Base-by-base conservation (phyloP, 2,329 filamentous ascomycete genomes). In the Cladobotryum protrusum region DNA sequence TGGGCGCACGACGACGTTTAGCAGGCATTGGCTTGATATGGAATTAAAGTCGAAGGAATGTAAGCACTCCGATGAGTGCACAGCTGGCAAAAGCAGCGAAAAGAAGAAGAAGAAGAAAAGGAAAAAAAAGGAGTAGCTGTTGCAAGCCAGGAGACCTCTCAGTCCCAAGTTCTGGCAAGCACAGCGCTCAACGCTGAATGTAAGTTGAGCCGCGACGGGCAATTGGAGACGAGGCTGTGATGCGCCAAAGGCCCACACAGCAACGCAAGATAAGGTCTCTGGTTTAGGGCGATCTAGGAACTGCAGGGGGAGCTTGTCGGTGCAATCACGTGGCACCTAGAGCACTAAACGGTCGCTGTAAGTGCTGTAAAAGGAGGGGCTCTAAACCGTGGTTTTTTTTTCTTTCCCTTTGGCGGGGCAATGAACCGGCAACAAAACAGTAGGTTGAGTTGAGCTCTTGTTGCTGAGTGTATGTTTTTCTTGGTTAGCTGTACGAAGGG, bases 21-120 rank as follows among this genome's bases (percentile, higher is more conserved):
- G 52, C 59, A 53, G 63, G 62, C 66, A 69, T 69, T 64, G 59
- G 63, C 59, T 57, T 54, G 50, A 46, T 53, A n/a, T 15, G 36
- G 13, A 17, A 18, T 9, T 7, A 41, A 36, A 39, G 39, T 39
- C 37, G 47, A 35, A 15, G 32, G 19, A 44, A 33, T n/a, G 20
- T 17, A 14, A 18, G 17, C 34, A 32, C 39, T 44, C 37, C 24
- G 35, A 32, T 17, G 20, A n/a, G 33, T 29, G 39, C 19, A 43
- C 49, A 48, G 49, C 45, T 51, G n/a, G 29, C 24, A 24, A 9
- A 29, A 29, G 24, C 24, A 29, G 24, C 24, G 3, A 29, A 9
- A 9, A 29, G 11, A 29, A 8, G 15, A 42, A n/a, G 6, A 29
- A 29, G 24, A 29, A 29, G 11, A 29, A 29, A 29, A 29, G 11